Evolutionary conservation across 2,329 filamentous ascomycete genomes (phyloP).

Genomic region (Colletotrichum cereale): DNA sequence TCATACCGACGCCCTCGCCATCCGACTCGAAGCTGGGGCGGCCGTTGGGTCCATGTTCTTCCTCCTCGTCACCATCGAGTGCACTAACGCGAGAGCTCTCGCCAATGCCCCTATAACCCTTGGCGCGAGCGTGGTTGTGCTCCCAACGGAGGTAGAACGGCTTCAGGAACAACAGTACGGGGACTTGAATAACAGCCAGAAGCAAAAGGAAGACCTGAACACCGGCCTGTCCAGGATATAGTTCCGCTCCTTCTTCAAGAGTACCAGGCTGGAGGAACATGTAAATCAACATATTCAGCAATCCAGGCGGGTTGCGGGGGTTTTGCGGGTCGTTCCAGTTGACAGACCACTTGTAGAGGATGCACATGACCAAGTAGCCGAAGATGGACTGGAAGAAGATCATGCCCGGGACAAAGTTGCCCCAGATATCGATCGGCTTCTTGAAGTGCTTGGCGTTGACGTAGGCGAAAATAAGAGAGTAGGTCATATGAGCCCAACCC

Average conservation of each 20-base stretch:
- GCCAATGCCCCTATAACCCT: conserved; percentile 93
- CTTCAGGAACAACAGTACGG: conserved; percentile 92
- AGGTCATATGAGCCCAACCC: conserved; percentile 99
- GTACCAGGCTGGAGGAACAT: conserved; percentile 95
- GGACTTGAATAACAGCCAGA: conserved; percentile 87
- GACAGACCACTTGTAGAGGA: conserved; percentile 96
- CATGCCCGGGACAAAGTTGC: conserved; percentile 98
- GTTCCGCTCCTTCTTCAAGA: conserved; percentile 68
- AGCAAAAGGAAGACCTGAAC: conserved; percentile 86
- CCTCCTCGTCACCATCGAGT: conserved; percentile 87
- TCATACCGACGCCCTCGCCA: conserved; percentile 86
- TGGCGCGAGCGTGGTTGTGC: conserved; percentile 87
- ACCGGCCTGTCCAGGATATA: conserved; percentile 82
- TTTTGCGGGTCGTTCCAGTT: conserved; percentile 78
- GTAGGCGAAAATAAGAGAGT: conserved; percentile 92
- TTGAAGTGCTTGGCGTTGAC: conserved; percentile 97
- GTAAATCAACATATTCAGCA: conserved; percentile 99
- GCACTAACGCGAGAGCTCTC: conserved; percentile 91
- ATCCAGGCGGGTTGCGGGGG: conserved; percentile 79
- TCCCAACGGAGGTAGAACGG: conserved; percentile 95
- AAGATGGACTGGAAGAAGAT: conserved; percentile 99
- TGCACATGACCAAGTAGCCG: conserved; percentile 92
- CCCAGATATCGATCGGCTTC: conserved; percentile 94
- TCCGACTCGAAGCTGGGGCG: conserved; percentile 70
- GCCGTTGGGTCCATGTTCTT: conserved; percentile 74